These are phyloP conservation scores for Petunia secreta DNA, from an alignment of 257 asterid genomes.

Conservation along the genomic window DNA sequence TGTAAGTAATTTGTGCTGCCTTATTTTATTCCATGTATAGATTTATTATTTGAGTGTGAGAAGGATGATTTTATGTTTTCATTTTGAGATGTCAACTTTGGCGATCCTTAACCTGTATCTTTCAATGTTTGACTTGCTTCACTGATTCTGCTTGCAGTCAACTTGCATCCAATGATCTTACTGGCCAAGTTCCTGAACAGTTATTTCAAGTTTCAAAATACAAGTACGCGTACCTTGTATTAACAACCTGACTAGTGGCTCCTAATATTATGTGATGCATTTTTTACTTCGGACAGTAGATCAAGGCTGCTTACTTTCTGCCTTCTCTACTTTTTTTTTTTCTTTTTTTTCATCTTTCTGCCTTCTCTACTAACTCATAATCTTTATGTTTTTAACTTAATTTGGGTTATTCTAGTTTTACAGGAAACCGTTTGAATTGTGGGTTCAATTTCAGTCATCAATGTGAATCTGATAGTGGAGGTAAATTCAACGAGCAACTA, in stretches of 20 bases:
- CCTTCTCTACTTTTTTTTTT: background rate
- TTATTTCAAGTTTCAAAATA: conserved; percentile 71
- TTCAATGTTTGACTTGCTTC: conserved; percentile 6
- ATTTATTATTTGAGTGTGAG: background rate
- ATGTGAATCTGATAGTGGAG: conserved; percentile 69
- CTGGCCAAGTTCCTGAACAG: conserved; percentile 71
- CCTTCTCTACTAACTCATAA: background rate
- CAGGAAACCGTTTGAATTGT: conserved; percentile 81
- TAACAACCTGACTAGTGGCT: no score
- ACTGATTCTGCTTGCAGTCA: conserved; percentile 59
- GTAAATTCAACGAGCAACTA: conserved; percentile 39
- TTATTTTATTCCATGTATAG: background rate
- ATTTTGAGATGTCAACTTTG: background rate
- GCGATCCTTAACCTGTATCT: conserved; percentile 11
- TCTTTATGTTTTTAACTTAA: conserved; percentile 1
- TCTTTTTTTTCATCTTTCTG: no score
- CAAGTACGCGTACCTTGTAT: conserved; percentile 51
- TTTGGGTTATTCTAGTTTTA: conserved; percentile 61
- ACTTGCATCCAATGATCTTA: conserved; percentile 74
- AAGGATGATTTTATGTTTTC: background rate
- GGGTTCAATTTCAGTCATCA: conserved; percentile 50
- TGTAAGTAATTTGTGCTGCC: conserved; percentile 53
- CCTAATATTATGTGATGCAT: background rate
- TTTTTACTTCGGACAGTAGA: background rate
- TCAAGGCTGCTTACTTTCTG: conserved; percentile 19